Evolutionary conservation across 495 filamentous ascomycete species (phyloP).

Genomic region (Pyronema omphalodes): DNA sequence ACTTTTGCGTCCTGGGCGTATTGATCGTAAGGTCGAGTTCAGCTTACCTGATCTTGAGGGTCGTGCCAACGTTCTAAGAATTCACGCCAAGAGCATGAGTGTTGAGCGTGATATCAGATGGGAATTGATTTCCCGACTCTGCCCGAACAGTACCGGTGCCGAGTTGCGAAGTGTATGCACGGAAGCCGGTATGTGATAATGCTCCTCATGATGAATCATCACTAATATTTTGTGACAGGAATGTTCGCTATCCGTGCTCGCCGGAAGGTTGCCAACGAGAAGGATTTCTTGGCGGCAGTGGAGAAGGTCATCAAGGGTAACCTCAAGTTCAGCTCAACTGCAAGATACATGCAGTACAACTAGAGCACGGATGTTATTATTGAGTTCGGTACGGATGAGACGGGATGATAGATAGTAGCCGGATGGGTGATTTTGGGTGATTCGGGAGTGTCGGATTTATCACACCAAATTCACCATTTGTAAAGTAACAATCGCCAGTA

Average conservation of each 20-base stretch:
- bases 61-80: conserved; percentile 88
- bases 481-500: not conserved
- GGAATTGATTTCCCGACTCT: conserved; percentile 91
- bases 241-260: conserved; percentile 97
- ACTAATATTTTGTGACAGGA: conserved; percentile 7
- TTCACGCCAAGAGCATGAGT: conserved; percentile 99
- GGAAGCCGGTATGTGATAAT: conserved; percentile 19
- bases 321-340: conserved; percentile 97
- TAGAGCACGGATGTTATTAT: conserved; percentile 28
- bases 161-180: conserved; percentile 44
- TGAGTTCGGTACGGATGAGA: not conserved
- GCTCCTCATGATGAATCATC: not conserved
- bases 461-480: not conserved
- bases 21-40: conserved; percentile 98
- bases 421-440: not conserved
- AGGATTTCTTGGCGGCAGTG: conserved; percentile 93
- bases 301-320: conserved; percentile 99
- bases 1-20: conserved; percentile 90
- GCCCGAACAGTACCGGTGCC: conserved; percentile 91
- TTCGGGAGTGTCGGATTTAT: not conserved
- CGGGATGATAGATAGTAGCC: not conserved
- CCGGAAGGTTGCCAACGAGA: conserved; percentile 96
- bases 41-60: conserved; percentile 91
- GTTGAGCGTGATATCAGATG: conserved; percentile 97
- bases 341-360: conserved; percentile 98